Percentiles rank a stretch among this genome's conserved stretches.
phyloP scores from a whole-genome alignment of 352 stramenopile species.

The Pythium dissimile region DNA sequence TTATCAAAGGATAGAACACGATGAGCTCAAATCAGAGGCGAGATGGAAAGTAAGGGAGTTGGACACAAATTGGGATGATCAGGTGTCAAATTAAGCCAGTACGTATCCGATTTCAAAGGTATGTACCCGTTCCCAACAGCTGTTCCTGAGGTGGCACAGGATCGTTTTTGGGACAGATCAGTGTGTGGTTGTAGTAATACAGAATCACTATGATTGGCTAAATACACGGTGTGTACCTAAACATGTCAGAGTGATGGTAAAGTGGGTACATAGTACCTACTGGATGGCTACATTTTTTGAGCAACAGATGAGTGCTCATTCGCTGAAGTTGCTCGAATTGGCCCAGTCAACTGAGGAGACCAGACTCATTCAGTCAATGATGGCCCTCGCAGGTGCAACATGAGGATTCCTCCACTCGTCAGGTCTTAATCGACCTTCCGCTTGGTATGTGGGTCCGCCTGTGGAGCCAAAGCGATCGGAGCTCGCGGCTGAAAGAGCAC shows the following conservation, averaged over 20 bases:
- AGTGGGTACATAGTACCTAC: background rate
- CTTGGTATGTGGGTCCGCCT: background rate
- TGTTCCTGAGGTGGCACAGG: background rate
- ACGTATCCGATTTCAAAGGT: background rate
- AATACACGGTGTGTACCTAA: background rate
- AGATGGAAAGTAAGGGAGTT: background rate
- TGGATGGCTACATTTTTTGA: background rate
- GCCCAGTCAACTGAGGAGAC: too few species aligned
- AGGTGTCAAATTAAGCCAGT: background rate
- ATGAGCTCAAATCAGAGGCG: background rate
- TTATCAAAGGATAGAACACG: background rate
- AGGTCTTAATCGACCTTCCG: constrained; percentile 8
- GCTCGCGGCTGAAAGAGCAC: constrained; percentile 1
- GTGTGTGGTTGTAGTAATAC: constrained; percentile 3
- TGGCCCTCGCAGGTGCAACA: too few species aligned
- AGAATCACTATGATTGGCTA: background rate
- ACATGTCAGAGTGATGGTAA: background rate
- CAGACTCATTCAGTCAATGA: too few species aligned
- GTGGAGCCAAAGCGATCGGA: background rate
- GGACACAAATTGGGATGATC: background rate
- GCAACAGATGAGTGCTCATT: background rate
- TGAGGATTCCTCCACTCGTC: too few species aligned
- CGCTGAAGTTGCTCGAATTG: too few species aligned
- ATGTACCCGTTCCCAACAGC: background rate
- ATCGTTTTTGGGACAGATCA: constrained; percentile 1